These are phyloP conservation scores for Hortiboletus campestris DNA, from an alignment of 768 basidiomycete species.

Conservation along the genomic window DNA sequence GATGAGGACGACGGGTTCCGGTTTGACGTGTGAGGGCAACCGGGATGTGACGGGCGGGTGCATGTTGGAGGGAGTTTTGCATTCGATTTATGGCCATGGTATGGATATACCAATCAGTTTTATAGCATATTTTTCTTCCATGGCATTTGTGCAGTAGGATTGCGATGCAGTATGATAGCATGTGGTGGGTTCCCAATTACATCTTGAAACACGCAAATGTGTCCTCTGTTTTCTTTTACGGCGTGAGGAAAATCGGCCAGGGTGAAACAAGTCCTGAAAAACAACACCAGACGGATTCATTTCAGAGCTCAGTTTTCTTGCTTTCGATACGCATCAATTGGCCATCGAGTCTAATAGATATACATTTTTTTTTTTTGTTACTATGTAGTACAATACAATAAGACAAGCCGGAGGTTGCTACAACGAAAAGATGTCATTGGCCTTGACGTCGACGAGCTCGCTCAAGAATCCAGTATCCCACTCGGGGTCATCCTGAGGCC, in stretches of 20 bases:
- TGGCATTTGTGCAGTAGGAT: conserved; percentile 14
- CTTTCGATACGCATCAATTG: background rate
- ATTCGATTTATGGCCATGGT: conserved; percentile 17
- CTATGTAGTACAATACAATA: background rate
- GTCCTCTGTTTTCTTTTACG: background rate
- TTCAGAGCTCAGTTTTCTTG: background rate
- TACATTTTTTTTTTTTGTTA: background rate
- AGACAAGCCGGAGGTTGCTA: background rate
- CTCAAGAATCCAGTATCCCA: conserved; percentile 27
- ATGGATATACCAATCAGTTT: conserved; percentile 7
- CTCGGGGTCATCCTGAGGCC: conserved; percentile 17
- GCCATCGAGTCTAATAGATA: background rate
- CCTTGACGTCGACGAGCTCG: conserved; percentile 1
- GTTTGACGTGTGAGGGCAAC: conserved; percentile 23
- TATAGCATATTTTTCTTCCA: conserved; percentile 6
- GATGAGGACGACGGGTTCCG: conserved; percentile 30
- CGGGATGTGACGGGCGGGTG: too few species aligned
- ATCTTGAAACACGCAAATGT: background rate
- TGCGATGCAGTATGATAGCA: conserved; percentile 10
- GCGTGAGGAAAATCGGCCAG: background rate
- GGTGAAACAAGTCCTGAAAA: background rate
- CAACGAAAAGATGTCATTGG: conserved; percentile 15
- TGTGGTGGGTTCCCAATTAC: background rate
- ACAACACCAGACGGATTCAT: background rate
- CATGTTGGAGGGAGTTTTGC: background rate